Evolutionary conservation across 1,284 basidiomycete genomes (phyloP).

Genomic region (Cystobasidium sp.): DNA sequence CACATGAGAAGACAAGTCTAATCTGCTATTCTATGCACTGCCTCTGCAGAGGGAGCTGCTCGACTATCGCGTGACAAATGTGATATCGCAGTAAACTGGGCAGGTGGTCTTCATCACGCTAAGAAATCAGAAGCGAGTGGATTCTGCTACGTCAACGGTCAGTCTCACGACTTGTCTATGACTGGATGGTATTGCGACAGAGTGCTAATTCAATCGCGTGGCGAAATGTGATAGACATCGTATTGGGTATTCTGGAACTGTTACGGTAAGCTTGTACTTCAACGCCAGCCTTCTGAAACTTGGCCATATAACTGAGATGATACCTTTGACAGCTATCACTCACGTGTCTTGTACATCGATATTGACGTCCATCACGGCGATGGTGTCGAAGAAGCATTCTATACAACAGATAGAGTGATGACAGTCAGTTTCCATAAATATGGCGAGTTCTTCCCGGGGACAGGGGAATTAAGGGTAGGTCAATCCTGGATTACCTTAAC

Average conservation of each 20-base stretch:
- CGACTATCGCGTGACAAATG: slow-evolving; percentile 94
- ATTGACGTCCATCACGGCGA: slow-evolving; percentile 99
- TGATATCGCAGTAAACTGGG: slow-evolving; percentile 99
- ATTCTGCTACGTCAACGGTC: slow-evolving; percentile 98
- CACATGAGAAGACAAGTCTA: neutral
- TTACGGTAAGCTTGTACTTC: slow-evolving; percentile 65
- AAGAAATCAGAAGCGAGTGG: slow-evolving; percentile 99
- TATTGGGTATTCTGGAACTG: slow-evolving; percentile 93
- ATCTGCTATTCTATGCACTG: neutral
- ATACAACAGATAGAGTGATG: slow-evolving; percentile 98
- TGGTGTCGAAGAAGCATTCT: slow-evolving; percentile 99
- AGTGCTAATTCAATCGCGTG: neutral
- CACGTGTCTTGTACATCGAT: slow-evolving; percentile 95
- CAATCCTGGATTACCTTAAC: neutral
- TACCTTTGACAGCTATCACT: slow-evolving; percentile 74
- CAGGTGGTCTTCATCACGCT: slow-evolving; percentile 94
- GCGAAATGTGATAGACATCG: slow-evolving; percentile 71
- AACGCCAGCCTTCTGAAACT: neutral
- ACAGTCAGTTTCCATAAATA: slow-evolving; percentile 99
- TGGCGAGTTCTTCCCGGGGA: slow-evolving; percentile 98
- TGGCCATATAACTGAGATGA: slow-evolving; percentile 1
- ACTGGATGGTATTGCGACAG: slow-evolving; percentile 3
- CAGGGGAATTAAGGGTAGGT: slow-evolving; percentile 86
- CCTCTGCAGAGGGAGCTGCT: slow-evolving; percentile 83
- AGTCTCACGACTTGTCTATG: slow-evolving; percentile 35